Evolutionary conservation across 768 basidiomycete species (phyloP).

Genomic region (Amanita jacksonii): DNA sequence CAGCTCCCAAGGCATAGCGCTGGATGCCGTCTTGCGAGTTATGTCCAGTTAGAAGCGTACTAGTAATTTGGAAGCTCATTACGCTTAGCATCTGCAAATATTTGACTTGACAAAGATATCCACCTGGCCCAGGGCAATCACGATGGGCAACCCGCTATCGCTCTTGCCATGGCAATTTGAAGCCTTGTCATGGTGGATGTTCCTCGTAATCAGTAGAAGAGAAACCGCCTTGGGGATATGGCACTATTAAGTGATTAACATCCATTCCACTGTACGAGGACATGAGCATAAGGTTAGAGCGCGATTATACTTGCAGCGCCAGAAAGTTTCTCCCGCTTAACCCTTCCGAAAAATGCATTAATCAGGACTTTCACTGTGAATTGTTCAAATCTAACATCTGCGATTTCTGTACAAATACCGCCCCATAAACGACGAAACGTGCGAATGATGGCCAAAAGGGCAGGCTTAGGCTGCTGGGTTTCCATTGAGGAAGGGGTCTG

Average conservation of each 20-base stretch:
- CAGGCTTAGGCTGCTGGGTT: too few relatives aligned
- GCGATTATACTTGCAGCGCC: slow-evolving; percentile 74
- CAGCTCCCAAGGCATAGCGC: slow-evolving; percentile 82
- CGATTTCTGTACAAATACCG: slow-evolving; percentile 80
- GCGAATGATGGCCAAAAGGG: too few relatives aligned
- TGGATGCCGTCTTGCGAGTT: slow-evolving; percentile 76
- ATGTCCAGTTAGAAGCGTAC: slow-evolving; percentile 79
- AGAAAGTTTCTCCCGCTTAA: slow-evolving; percentile 79
- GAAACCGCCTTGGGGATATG: slow-evolving; percentile 40
- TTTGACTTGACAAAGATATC: slow-evolving; percentile 14
- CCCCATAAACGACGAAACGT: too few relatives aligned
- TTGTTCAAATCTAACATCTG: slow-evolving; percentile 74
- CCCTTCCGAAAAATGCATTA: slow-evolving; percentile 86
- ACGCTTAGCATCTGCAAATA: slow-evolving; percentile 65
- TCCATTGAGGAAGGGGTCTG: too few relatives aligned
- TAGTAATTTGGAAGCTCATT: slow-evolving; percentile 94
- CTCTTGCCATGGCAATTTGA: slow-evolving; percentile 76
- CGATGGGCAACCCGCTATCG: slow-evolving; percentile 79
- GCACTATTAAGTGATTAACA: slow-evolving; percentile 23
- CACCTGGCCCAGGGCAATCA: slow-evolving; percentile 79
- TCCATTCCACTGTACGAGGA: neutral
- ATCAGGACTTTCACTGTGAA: slow-evolving; percentile 85
- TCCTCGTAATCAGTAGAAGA: slow-evolving; percentile 35
- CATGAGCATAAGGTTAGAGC: slow-evolving; percentile 59
- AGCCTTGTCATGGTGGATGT: slow-evolving; percentile 67